Base-by-base conservation (phyloP, 2,329 filamentous ascomycete genomes). In the Stagonosporopsis chrysanthemi region DNA sequence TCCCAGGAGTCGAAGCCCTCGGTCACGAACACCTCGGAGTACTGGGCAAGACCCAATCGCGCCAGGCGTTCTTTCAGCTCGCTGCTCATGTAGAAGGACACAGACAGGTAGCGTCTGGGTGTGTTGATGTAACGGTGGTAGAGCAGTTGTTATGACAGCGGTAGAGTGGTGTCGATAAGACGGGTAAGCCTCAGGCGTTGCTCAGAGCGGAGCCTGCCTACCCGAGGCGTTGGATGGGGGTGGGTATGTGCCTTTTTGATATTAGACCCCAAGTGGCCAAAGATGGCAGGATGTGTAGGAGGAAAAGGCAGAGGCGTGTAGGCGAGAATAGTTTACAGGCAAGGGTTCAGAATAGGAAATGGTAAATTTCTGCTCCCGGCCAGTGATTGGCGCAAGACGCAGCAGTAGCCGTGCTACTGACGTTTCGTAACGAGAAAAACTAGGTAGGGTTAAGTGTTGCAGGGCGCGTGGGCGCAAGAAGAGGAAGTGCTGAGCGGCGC, bases 1-100 rank as follows among this genome's bases (percentile, higher is more conserved):
- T 92, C 89, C 91, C 91, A 94, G 11, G 88, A 87, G 75, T 95
- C 91, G 74, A 95, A 95, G 3, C 91, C 91, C 76, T 94, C 90
- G 50, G 90, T 86, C 40, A 91, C 74, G 67, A 95, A 90, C 53
- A 82, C 78, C 64, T 88, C 83, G 58, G 90, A 84, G 78, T 95
- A 94, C 77, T 92, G 89, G 78, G 86, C 82, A 75, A 95, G 83
- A 73, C 90, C 90, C 81, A 94, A 82, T 82, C 90, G 89, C 78
- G 85, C 83, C 73, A 94, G 87, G 64, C 88, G 84, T 35, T 82
- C 77, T 65, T 82, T 84, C 69, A 95, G 81, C 75, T 86, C 83
- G 82, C 83, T 86, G 82, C 83, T 86, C 86, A 89, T 89, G 71
- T 77, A 77, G 73, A 60, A 59, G 53, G 46, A 41, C 50, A 35